phyloP scores from a whole-genome alignment of 1,139 yeast species.

The Entelexis paramagnoliae region DNA sequence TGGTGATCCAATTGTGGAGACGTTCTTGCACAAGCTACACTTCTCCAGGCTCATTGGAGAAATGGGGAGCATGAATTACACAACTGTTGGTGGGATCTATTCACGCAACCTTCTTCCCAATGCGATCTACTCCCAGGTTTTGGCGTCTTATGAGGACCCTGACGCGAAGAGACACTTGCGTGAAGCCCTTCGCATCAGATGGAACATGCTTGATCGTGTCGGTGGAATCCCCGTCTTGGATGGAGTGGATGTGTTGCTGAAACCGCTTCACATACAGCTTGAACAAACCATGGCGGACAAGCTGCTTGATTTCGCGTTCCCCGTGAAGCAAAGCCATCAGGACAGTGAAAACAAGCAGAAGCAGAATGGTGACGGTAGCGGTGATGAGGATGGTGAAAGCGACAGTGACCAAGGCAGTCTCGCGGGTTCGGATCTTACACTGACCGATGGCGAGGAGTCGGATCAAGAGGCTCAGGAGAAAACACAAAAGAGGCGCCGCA shows the following conservation, averaged over 20 bases:
- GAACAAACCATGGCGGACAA: conserved; percentile 59
- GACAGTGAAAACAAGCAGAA: conserved; percentile 5
- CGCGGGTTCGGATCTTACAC: not conserved
- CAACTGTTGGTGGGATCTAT: conserved; percentile 54
- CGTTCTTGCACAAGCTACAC: conserved; percentile 53
- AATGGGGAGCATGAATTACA: conserved; percentile 50
- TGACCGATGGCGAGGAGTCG: conserved; percentile 4
- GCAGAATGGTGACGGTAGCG: conserved; percentile 4
- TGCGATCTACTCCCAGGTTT: conserved; percentile 59
- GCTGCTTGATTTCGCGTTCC: conserved; percentile 57
- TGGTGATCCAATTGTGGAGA: conserved; percentile 58
- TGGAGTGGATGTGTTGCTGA: conserved; percentile 40
- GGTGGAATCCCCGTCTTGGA: conserved; percentile 75
- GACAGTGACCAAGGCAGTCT: conserved; percentile 6
- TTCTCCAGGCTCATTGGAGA: conserved; percentile 56
- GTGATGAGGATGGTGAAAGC: conserved; percentile 9
- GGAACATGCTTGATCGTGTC: conserved; percentile 70
- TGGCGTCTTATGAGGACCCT: conserved; percentile 41
- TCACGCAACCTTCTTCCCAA: conserved; percentile 57
- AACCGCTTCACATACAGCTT: conserved; percentile 62
- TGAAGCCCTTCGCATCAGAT: conserved; percentile 40
- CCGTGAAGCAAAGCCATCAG: conserved; percentile 34
- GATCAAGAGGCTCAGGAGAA: not conserved
- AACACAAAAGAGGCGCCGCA: not conserved
- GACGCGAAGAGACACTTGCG: conserved; percentile 32